These are phyloP conservation scores for Peronospora belbahrii DNA, from an alignment of 352 stramenopile genomes.

Conservation along the genomic window DNA sequence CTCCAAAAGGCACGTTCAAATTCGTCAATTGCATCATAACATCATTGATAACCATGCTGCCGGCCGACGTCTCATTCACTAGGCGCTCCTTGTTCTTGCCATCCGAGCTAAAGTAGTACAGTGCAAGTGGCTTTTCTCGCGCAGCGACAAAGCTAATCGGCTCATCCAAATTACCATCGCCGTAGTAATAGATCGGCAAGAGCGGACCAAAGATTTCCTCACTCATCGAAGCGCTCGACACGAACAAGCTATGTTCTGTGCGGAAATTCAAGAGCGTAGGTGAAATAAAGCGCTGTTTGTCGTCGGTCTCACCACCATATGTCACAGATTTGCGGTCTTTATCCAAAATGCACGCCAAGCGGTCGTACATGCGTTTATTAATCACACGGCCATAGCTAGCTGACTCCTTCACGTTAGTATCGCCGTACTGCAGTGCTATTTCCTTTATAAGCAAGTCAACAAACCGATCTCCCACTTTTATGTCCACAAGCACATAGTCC, in stretches of 20 bases:
- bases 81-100: conserved; percentile 31
- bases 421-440: conserved; percentile 42
- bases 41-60: conserved; percentile 77
- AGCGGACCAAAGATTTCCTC: conserved; percentile 96
- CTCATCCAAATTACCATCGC: conserved; percentile 20
- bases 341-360: conserved; percentile 26
- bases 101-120: conserved; percentile 80
- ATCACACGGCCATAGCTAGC: conserved; percentile 59
- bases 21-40: conserved; percentile 65
- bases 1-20: conserved; percentile 65
- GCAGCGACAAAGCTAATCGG: conserved; percentile 32
- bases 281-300: conserved; percentile 67
- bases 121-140: conserved; percentile 67
- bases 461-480: conserved; percentile 63
- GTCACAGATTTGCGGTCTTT: conserved; percentile 46
- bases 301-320: conserved; percentile 52
- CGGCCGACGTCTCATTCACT: conserved; percentile 45
- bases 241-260: conserved; percentile 36
- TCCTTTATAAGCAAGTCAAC: conserved; percentile 30
- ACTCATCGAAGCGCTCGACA: conserved; percentile 54
- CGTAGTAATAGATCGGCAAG: conserved; percentile 87
- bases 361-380: conserved; percentile 59
- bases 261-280: conserved; percentile 87
- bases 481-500: conserved; percentile 89
- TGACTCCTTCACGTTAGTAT: conserved; percentile 33